A percentile compares a stretch with the other conserved stretches of the same genome.
Conservation (phyloP, 176 grass and related monocot genomes). For the Alopecurus myosuroides region DNA sequence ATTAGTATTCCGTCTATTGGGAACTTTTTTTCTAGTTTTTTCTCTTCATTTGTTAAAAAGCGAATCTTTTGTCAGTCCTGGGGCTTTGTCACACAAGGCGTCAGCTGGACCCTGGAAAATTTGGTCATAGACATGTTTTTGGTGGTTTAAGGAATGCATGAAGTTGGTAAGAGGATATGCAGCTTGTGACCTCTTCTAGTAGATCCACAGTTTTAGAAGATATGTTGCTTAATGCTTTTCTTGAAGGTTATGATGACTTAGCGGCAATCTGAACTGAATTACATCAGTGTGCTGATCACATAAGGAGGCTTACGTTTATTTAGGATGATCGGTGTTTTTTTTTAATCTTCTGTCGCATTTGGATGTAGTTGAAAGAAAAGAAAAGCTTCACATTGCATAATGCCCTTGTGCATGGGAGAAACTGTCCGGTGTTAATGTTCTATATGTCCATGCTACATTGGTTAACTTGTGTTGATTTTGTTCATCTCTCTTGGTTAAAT, state of each 20-base stretch:
- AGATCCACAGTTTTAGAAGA: neutral
- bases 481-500: neutral
- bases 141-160: neutral
- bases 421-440: neutral
- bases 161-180: neutral
- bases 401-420: neutral
- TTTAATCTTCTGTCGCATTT: neutral
- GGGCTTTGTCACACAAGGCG: neutral
- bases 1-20: neutral
- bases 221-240: neutral
- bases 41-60: neutral
- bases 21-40: neutral
- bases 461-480: neutral
- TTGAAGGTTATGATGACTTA: neutral
- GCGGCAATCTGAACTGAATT: neutral
- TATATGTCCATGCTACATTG: neutral
- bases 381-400: neutral
- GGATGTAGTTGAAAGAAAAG: neutral
- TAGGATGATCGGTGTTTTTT: neutral
- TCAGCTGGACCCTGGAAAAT: conserved; percentile 10
- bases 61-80: neutral
- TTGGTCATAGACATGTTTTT: neutral
- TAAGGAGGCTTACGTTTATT: neutral
- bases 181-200: neutral
- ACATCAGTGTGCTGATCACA: neutral